Evolutionary conservation across 2,329 filamentous ascomycete species (phyloP).

Genomic region (Clonostachys chloroleuca): DNA sequence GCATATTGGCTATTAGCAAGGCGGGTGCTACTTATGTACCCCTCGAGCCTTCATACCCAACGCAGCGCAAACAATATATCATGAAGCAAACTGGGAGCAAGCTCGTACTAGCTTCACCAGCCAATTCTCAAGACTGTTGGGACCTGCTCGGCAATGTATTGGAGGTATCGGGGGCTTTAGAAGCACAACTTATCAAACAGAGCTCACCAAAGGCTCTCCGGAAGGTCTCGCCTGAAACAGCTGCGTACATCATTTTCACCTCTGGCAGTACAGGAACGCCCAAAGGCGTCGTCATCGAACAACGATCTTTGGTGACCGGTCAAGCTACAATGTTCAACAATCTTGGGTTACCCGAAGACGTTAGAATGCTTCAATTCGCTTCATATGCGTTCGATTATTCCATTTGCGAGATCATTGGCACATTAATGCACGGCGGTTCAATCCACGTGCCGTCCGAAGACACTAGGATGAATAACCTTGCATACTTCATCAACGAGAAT

Average conservation of each 20-base stretch:
- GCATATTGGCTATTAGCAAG: slow-evolving; percentile 6
- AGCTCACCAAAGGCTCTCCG: background rate
- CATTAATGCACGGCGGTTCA: slow-evolving; percentile 2
- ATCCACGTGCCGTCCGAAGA: slow-evolving; percentile 3
- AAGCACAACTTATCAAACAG: background rate
- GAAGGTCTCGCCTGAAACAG: slow-evolving; percentile 1
- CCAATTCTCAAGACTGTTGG: background rate
- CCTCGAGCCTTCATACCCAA: slow-evolving; percentile 5
- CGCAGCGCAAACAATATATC: slow-evolving; percentile 1
- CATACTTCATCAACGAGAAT: slow-evolving; percentile 1
- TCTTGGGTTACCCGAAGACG: background rate
- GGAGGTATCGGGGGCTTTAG: background rate
- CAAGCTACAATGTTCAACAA: slow-evolving; percentile 2
- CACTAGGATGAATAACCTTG: background rate
- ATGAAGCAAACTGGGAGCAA: background rate
- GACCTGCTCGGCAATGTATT: background rate
- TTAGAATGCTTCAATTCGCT: slow-evolving; percentile 3
- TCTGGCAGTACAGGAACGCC: slow-evolving; percentile 1
- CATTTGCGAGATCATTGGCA: background rate
- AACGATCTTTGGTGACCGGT: background rate
- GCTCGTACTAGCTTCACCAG: background rate
- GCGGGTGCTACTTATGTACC: slow-evolving; percentile 6
- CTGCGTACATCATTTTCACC: slow-evolving; percentile 1
- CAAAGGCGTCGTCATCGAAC: slow-evolving; percentile 1
- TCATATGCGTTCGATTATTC: slow-evolving; percentile 2